Evolutionary conservation across 768 basidiomycete species (phyloP).

Genomic region (Mycena capillaripes): DNA sequence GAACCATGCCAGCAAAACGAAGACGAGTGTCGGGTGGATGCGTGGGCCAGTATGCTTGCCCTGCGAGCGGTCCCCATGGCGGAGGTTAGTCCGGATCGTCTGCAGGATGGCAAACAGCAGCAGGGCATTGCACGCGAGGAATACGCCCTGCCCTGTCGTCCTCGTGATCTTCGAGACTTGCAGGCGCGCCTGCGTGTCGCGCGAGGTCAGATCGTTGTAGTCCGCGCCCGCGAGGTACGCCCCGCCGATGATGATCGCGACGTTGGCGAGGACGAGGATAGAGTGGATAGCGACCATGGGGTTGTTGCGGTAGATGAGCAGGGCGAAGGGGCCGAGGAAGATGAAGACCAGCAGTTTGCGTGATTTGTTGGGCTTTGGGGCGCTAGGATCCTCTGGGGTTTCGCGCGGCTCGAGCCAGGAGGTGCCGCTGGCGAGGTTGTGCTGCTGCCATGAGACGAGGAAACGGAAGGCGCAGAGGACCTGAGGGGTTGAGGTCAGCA

Average conservation of each 20-base stretch:
- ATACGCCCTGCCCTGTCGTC: conserved; percentile 49
- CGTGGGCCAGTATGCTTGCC: neutral
- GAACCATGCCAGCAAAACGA: conserved; percentile 30
- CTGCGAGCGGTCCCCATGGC: conserved; percentile 23
- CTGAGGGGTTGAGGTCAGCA: neutral
- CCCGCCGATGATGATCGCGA: conserved; percentile 49
- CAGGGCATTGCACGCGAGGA: conserved; percentile 45
- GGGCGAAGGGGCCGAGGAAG: conserved; percentile 42
- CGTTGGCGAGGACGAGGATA: conserved; percentile 48
- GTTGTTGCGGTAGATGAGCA: conserved; percentile 38
- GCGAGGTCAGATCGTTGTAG: conserved; percentile 21
- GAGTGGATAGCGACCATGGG: conserved; percentile 49
- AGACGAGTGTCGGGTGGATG: conserved; percentile 26
- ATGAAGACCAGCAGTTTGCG: conserved; percentile 13
- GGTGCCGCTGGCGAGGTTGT: conserved; percentile 39
- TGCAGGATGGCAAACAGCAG: conserved; percentile 44
- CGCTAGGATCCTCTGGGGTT: neutral
- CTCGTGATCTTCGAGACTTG: conserved; percentile 45
- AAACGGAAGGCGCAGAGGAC: conserved; percentile 35
- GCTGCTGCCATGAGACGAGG: conserved; percentile 33
- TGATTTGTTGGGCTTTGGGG: neutral
- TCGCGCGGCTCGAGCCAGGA: conserved; percentile 52
- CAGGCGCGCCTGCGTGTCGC: conserved; percentile 29
- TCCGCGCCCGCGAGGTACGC: conserved; percentile 46
- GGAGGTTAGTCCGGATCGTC: conserved; percentile 43